Evolutionary conservation across 805 yeast species (phyloP).

Genomic region (Blastobotrys terrestris): DNA sequence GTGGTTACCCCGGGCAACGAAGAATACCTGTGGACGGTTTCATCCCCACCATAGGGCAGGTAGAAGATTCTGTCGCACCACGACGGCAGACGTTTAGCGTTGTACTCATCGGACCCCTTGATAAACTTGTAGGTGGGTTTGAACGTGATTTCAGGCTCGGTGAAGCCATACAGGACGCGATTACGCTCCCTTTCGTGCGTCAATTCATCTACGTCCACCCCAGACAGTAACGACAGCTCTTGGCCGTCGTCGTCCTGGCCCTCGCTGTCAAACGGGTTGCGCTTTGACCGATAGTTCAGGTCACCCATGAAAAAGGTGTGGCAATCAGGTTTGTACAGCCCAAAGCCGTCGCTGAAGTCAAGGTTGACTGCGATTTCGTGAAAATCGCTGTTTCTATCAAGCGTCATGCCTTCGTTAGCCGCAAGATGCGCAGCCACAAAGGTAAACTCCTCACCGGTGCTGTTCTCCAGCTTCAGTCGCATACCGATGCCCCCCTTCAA

Average conservation of each 20-base stretch:
- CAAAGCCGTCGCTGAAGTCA: slow-evolving; percentile 52
- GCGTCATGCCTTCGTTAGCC: slow-evolving; percentile 68
- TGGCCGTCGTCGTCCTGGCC: neutral
- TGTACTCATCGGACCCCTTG: slow-evolving; percentile 46
- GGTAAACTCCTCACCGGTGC: slow-evolving; percentile 38
- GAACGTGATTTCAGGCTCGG: slow-evolving; percentile 60
- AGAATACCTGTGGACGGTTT: slow-evolving; percentile 38
- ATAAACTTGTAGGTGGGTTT: slow-evolving; percentile 76
- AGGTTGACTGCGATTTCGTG: slow-evolving; percentile 45
- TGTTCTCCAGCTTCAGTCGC: slow-evolving; percentile 37
- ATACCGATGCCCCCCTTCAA: slow-evolving; percentile 72
- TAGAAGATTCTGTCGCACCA: slow-evolving; percentile 87
- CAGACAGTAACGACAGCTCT: slow-evolving; percentile 1
- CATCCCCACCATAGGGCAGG: slow-evolving; percentile 36
- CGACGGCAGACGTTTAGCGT: slow-evolving; percentile 61
- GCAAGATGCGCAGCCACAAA: slow-evolving; percentile 67
- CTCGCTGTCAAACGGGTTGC: slow-evolving; percentile 22
- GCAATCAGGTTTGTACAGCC: slow-evolving; percentile 43
- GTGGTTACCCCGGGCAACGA: slow-evolving; percentile 42
- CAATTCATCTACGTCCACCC: slow-evolving; percentile 45
- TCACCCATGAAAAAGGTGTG: slow-evolving; percentile 81
- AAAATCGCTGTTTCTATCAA: slow-evolving; percentile 49
- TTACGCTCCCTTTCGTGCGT: slow-evolving; percentile 30
- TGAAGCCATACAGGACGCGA: slow-evolving; percentile 53
- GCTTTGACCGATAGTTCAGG: slow-evolving; percentile 63